Evolutionary conservation across 352 stramenopile species (phyloP).

Genomic region (Phytophthora quininea): DNA sequence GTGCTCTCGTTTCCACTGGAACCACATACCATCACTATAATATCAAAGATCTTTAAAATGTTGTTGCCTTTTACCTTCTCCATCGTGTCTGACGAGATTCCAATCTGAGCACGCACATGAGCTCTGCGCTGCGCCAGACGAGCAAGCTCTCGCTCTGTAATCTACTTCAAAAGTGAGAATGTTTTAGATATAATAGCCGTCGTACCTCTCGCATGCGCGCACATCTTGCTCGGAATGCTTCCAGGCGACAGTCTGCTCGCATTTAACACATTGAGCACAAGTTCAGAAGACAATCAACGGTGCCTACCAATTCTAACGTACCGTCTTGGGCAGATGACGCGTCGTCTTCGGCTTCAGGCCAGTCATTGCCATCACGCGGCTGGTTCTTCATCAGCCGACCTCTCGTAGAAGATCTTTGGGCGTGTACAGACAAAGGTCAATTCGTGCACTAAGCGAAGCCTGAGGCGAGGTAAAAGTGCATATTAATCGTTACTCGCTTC

Average conservation of each 20-base stretch:
- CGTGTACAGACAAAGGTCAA: neutral
- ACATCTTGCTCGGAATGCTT: conserved; percentile 30
- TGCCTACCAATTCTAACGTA: neutral
- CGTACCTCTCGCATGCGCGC: conserved; percentile 30
- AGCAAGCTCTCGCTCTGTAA: conserved; percentile 33
- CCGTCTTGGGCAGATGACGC: conserved; percentile 8
- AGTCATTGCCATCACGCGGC: conserved; percentile 15
- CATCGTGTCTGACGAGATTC: conserved; percentile 33
- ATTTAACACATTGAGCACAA: conserved; percentile 9
- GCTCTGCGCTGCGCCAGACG: conserved; percentile 25
- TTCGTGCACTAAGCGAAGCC: no score
- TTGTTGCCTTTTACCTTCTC: conserved; percentile 21
- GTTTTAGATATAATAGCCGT: no score
- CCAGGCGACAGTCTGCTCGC: conserved; percentile 18
- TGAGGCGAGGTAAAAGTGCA: conserved; percentile 15
- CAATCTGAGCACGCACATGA: conserved; percentile 28
- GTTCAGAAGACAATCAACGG: neutral
- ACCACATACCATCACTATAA: neutral
- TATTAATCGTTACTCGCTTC: conserved; percentile 38
- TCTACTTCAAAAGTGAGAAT: neutral
- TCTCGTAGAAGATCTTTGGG: conserved; percentile 20
- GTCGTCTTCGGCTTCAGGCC: conserved; percentile 8
- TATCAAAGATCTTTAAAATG: neutral
- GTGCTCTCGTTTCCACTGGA: conserved; percentile 43
- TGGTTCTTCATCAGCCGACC: conserved; percentile 30